phyloP scores from a whole-genome alignment of 2,329 filamentous ascomycete genomes.

The Diaporthe sp. region DNA sequence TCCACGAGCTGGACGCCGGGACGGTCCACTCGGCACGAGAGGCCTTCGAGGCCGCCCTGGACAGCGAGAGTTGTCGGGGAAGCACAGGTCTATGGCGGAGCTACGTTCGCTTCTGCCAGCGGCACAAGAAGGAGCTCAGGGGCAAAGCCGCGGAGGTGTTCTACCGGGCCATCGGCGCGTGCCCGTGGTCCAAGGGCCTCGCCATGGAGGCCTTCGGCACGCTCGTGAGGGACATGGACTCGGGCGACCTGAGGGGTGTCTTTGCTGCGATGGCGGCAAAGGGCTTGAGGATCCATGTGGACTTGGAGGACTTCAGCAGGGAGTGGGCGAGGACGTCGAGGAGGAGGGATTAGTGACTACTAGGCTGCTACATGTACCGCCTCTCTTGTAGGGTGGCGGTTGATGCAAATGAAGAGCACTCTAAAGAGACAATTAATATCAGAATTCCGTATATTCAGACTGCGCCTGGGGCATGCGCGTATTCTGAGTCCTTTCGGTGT shows the following conservation, averaged over 20 bases:
- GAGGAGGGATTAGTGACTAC: background rate
- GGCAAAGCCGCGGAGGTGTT: conserved; percentile 61
- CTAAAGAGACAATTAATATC: no score
- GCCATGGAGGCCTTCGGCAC: conserved; percentile 65
- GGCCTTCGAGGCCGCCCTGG: conserved; percentile 66
- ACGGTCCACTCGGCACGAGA: conserved; percentile 63
- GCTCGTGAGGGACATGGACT: conserved; percentile 58
- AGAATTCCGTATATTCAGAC: background rate
- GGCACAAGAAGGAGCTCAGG: conserved; percentile 52
- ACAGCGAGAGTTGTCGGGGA: conserved; percentile 53
- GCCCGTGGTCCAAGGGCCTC: conserved; percentile 63
- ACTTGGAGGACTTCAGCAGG: conserved; percentile 62
- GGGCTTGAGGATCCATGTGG: conserved; percentile 63
- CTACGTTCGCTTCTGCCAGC: conserved; percentile 63
- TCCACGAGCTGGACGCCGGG: conserved; percentile 62
- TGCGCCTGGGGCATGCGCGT: background rate
- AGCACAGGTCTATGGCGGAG: conserved; percentile 61
- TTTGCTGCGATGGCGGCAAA: conserved; percentile 62
- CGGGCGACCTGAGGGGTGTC: conserved; percentile 62
- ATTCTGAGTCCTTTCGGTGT: no score
- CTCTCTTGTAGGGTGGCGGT: background rate
- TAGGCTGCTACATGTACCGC: background rate
- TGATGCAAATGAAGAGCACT: background rate
- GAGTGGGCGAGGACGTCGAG: conserved; percentile 45
- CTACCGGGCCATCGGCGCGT: conserved; percentile 60